A percentile compares a stretch with the other conserved stretches of the same genome.
Evolutionary conservation across 1,284 basidiomycete genomes (phyloP).

Genomic region (Cystobasidium pallidum): DNA sequence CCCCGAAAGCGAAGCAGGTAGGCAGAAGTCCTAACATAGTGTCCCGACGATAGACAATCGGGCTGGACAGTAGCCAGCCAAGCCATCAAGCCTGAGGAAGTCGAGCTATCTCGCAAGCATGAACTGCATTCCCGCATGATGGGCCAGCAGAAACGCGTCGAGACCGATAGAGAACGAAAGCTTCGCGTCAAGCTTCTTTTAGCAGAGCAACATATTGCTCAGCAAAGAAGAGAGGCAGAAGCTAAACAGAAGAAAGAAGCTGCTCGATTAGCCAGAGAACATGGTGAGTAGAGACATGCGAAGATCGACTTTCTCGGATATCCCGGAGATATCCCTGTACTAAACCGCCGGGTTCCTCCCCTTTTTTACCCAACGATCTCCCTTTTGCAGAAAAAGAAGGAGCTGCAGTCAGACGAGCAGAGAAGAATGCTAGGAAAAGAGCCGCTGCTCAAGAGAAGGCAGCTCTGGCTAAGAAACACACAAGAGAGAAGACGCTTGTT

Average conservation of each 20-base stretch:
- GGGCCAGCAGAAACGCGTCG: slow-evolving; percentile 15
- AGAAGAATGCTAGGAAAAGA: slow-evolving; percentile 37
- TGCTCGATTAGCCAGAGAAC: slow-evolving; percentile 28
- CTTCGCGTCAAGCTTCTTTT: slow-evolving; percentile 6
- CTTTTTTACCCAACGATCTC: neutral
- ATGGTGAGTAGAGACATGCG: neutral
- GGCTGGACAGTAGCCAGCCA: neutral
- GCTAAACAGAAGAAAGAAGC: slow-evolving; percentile 21
- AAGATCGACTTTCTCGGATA: neutral
- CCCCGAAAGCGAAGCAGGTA: neutral
- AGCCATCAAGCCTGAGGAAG: slow-evolving; percentile 19
- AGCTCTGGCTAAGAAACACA: neutral
- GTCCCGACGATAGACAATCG: neutral
- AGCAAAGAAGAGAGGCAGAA: slow-evolving; percentile 14
- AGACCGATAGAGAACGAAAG: slow-evolving; percentile 15
- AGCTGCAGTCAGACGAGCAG: slow-evolving; percentile 1
- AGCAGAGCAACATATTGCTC: slow-evolving; percentile 22
- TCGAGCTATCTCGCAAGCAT: slow-evolving; percentile 10
- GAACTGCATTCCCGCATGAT: neutral
- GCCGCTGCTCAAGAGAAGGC: slow-evolving; percentile 32
- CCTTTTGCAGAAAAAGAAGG: slow-evolving; percentile 13
- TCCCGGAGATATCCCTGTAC: no score
- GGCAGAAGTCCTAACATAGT: neutral
- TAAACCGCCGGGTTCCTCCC: neutral
- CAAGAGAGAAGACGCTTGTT: neutral